A percentile compares a stretch with the other conserved stretches of the same genome.
Evolutionary conservation across 2,329 filamentous ascomycete species (phyloP).

Genomic region (Aspergillus calidoustus): DNA sequence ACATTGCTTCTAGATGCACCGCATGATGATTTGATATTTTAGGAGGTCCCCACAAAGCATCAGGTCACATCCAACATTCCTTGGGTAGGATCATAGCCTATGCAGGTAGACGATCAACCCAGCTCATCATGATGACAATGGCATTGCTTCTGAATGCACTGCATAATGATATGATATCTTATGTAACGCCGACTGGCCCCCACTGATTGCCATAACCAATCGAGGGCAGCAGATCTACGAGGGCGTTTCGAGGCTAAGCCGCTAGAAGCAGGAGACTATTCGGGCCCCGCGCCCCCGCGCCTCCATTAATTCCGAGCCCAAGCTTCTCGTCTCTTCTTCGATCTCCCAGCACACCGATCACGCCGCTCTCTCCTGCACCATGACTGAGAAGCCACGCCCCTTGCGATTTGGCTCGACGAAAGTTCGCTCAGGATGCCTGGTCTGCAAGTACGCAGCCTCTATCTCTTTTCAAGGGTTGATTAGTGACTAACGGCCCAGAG

Average conservation of each 20-base stretch:
- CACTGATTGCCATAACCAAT: neutral
- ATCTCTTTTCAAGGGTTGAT: too few relatives aligned
- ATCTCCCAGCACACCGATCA: neutral
- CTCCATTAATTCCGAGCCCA: neutral
- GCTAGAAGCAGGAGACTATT: neutral
- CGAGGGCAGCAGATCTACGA: neutral
- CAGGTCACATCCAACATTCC: too few relatives aligned
- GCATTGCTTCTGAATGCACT: too few relatives aligned
- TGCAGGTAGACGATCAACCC: too few relatives aligned
- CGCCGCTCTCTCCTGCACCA: neutral
- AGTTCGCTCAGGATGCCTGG: slow-evolving; percentile 15
- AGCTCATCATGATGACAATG: too few relatives aligned
- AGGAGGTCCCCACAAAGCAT: too few relatives aligned
- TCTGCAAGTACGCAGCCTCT: slow-evolving; percentile 12
- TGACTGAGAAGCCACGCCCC: neutral
- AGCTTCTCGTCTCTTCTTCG: neutral
- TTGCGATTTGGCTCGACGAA: slow-evolving; percentile 7
- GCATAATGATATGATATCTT: neutral
- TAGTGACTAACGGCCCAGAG: neutral
- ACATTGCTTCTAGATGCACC: too few relatives aligned
- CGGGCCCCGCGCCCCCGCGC: too few relatives aligned
- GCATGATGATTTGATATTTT: too few relatives aligned
- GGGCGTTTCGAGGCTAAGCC: neutral
- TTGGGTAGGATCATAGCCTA: too few relatives aligned
- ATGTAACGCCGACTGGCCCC: neutral